Base-by-base conservation (phyloP, 352 stramenopile genomes). In the Globisporangium canariense region DNA sequence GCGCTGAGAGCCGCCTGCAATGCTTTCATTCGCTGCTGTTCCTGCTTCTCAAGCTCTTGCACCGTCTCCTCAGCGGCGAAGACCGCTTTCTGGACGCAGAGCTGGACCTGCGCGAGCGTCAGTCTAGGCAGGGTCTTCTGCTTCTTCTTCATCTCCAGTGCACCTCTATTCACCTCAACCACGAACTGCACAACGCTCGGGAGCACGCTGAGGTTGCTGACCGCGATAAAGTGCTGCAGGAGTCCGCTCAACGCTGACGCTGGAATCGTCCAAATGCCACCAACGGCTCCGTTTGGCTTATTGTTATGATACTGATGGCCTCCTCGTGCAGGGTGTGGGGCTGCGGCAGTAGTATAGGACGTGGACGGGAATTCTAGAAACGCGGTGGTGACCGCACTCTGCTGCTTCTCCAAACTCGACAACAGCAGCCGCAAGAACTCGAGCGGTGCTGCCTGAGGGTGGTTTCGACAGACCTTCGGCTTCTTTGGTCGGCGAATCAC, bases 181-280 rank as follows among this genome's bases (percentile, higher is more conserved):
- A 81, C 66, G 50, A 70, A 78, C 7, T 22, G 14, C n/a, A 81
- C 61, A 0, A 66, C 62, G 53, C 73, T 81, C 0, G 73, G 68
- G 6, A 73, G 53, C 2, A 67, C 56, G 32, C 66, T 77, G 34
- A 79, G 40, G 8, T 78, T 62, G 1, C 69, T 64, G 28, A 41
- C 60, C 0, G 54, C 47, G 4, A 75, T 20, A 2, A 81, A 34
- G 16, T 64, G 43, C 22, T 62, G 40, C 49, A 84, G 30, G 46
- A 80, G 81, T 3, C 3, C 50, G 7, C 62, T 18, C 0, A 81
- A 40, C 0, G 64, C 51, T 4, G 66, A 53, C 25, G 50, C 41
- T 32, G 66, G 43, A 36, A 83, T 76, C 36, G 60, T 67, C 74
- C 73, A 83, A 28, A 62, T 67, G 14, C 34, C 40, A n/a, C 13